Conservation (phyloP, 176 grass and related monocot species). For the Avena atlantica region DNA sequence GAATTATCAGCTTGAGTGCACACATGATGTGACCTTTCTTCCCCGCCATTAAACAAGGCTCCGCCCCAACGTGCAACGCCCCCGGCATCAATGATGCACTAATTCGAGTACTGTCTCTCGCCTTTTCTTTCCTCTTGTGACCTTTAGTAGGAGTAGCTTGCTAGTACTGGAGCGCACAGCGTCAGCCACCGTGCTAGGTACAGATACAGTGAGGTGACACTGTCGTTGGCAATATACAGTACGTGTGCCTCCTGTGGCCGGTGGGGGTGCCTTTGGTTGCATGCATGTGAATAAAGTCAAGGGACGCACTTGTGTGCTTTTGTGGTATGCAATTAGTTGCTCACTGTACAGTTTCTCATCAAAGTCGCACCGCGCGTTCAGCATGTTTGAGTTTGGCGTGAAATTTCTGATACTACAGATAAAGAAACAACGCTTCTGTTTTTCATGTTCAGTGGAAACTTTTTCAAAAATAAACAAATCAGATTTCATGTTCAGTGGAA, state of each 20-base stretch:
- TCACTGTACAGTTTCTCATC: neutral
- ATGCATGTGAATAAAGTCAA: conserved; percentile 33
- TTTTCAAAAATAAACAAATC: too few relatives aligned
- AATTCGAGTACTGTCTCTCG: conserved; percentile 45
- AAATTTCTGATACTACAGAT: neutral
- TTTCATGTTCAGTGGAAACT: neutral
- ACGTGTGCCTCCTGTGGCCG: neutral
- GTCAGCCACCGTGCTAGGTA: neutral
- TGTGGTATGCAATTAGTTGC: neutral
- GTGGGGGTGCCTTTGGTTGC: neutral
- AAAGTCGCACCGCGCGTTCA: neutral
- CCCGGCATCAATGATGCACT: conserved; percentile 47
- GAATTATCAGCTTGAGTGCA: neutral
- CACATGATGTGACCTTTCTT: conserved; percentile 18
- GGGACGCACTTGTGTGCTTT: neutral
- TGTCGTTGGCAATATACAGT: conserved; percentile 8
- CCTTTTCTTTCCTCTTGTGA: neutral
- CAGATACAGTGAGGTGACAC: conserved; percentile 18
- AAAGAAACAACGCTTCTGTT: neutral
- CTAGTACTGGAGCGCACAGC: conserved; percentile 11
- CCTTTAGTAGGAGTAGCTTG: conserved; percentile 5
- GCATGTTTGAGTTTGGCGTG: neutral
- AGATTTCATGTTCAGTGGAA: neutral
- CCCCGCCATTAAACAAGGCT: conserved; percentile 9
- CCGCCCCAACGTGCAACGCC: conserved; percentile 16